Base-by-base conservation (phyloP, 176 grass and related monocot genomes). In the Calamus simplicifolius region DNA sequence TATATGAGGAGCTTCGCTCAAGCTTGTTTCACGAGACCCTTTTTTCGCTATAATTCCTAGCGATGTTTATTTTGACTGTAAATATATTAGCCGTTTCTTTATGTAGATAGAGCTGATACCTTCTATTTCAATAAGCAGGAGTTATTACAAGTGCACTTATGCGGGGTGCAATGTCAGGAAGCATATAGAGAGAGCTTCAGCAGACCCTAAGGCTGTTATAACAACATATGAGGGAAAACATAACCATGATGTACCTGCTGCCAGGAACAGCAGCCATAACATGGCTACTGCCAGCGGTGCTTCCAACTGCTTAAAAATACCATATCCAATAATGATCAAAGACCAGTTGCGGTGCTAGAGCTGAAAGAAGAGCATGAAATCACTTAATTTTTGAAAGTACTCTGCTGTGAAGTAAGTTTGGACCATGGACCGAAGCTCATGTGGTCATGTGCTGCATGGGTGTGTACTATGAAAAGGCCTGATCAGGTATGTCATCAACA, bases 221-320 rank as follows among this genome's bases (percentile, higher is more conserved):
- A 95, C 90, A 49, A 95, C 90, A 49, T 95, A 95, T 1, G 90
- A 95, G 72, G 85, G 90, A 58, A 95, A 83, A 74, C 90, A 95
- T 67, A 89, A 58, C 61, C 90, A 95, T 70, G 85, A 89, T 54
- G 76, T 89, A 49, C 90, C 90, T 54, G 50, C 66, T 69, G 66
- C 79, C 43, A 76, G 79, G 60, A 83, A 77, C 66, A 86, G 69
- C 57, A 83, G 62, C 67, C 81, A 80, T 74, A 63, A 61, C 66
- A 31, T 57, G 50, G 82, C 79, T 23, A 77, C 54, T 51, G 38
- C 29, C 21, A 53, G 30, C 16, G 71, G 57, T 21, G 71, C 74
- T 72, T 78, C 80, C 64, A 79, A 19, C 31, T 73, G 21, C 21
- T 2, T 68, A 27, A 52, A 23, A 54, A 66, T 29, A 66, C 59